Percentiles rank a stretch among this genome's conserved stretches.
These are phyloP conservation scores for Monilinia polystroma DNA, from an alignment of 2,329 filamentous ascomycete species.

Conservation along the genomic window DNA sequence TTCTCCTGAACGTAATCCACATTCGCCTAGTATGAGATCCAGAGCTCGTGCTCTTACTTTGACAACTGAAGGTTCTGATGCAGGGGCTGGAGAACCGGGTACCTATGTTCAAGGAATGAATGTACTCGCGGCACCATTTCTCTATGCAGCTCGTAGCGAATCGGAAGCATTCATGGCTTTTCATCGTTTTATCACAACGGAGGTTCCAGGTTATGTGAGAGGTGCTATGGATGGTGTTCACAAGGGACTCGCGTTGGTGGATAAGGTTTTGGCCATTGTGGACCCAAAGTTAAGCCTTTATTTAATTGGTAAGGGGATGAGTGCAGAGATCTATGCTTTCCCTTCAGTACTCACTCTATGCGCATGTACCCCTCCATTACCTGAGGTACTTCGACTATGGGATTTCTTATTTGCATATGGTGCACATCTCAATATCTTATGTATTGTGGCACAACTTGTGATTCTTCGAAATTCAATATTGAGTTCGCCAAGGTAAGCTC, in stretches of 20 bases:
- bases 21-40: conserved; percentile 41
- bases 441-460: conserved; percentile 92
- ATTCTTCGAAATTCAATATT: conserved; percentile 83
- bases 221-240: conserved; percentile 98
- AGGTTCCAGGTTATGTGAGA: conserved; percentile 90
- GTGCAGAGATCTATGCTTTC: conserved; percentile 94
- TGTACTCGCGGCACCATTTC: conserved; percentile 89
- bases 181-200: conserved; percentile 78
- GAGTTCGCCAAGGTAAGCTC: conserved; percentile 72
- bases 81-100: conserved; percentile 63
- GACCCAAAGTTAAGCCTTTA: conserved; percentile 85
- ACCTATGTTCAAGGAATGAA: conserved; percentile 99
- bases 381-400: conserved; percentile 91
- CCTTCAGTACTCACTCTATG: conserved; percentile 92
- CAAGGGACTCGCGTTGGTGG: conserved; percentile 83
- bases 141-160: conserved; percentile 92
- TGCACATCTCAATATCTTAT: conserved; percentile 89
- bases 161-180: conserved; percentile 93
- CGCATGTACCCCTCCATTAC: conserved; percentile 90
- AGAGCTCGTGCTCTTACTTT: conserved; percentile 57
- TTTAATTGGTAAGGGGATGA: conserved; percentile 80
- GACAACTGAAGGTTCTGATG: conserved; percentile 64
- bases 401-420: conserved; percentile 97
- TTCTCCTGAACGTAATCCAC: conserved; percentile 35
- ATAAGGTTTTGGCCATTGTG: conserved; percentile 87